Evolutionary conservation across 106 monocot genomes (phyloP), one percentile per base, ranked within the genome.

Genomic region (Dioscorea dumetorum): DNA sequence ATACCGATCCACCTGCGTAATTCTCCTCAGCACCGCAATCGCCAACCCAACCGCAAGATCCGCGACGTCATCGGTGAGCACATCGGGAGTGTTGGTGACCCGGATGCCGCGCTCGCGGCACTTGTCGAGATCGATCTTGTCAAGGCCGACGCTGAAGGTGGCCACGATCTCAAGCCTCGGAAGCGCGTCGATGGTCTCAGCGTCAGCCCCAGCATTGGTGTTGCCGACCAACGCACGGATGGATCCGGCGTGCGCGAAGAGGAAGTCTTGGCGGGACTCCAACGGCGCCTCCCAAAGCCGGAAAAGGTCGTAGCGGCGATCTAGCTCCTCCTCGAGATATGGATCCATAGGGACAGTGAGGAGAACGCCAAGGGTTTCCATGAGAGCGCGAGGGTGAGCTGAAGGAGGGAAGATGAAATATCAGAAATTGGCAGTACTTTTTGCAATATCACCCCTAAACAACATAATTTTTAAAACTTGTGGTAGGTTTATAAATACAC

Each of bases 21-120:
- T 71, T 73, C 62, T 68, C 62, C 94, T 70, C 70, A 91, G 58
- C 58, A 78, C 76, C 31, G 81, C 70, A 53, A 91, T 74, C 51
- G 94, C 85, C 54, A 95, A 74, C 11, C 78, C 91, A 34, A 95
- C 77, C 1, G 94, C 91, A 41, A 91, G 74, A 49, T 95, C 94
- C 12, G 94, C 85, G 34, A 91, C 85, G 68, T 90, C 89, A 14
- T 90, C 85, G 24, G 89, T 85, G 23, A 90, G 76, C 12, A 85
- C 85, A 34, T 90, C 89, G 33, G 89, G 89, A 24, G 89, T 90
- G 63, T 90, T 84, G 50, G 85, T 90, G 33, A 90, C 89, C 70
- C 83, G 60, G 53, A 93, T 80, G 28, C 93, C 86, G 33, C 50
- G 71, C 81, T 83, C 81, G 69, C 67, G 73, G 73, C 93, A 93